A percentile compares a stretch with the other conserved stretches of the same genome.
Conservation (phyloP, 305 asterid genomes). For the Solanum aculeatissimum region DNA sequence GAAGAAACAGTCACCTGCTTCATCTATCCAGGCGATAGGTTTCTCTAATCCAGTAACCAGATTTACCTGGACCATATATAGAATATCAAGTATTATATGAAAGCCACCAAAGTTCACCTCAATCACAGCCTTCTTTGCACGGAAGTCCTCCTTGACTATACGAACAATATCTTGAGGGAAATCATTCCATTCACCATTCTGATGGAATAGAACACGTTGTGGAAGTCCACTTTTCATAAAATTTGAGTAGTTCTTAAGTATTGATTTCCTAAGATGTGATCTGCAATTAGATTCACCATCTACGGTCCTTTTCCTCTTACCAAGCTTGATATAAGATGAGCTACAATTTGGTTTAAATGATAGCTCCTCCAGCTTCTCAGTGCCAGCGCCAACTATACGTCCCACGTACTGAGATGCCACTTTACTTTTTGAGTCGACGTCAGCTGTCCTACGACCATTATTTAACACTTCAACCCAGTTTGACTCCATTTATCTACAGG, state of each 20-base stretch:
- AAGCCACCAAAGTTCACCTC: constrained; percentile 15
- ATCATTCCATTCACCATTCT: constrained; percentile 26
- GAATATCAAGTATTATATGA: constrained; percentile 14
- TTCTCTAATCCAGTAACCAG: constrained; percentile 18
- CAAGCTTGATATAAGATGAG: constrained; percentile 1
- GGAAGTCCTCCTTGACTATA: constrained; percentile 13
- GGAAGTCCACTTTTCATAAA: constrained; percentile 25
- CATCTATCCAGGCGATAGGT: constrained; percentile 36
- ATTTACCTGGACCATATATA: constrained; percentile 21
- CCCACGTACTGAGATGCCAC: constrained; percentile 1
- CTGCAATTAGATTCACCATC: constrained; percentile 5
- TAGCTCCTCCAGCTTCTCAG: background rate
- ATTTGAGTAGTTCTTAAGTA: constrained; percentile 18
- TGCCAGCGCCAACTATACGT: background rate
- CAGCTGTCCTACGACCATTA: constrained; percentile 11
- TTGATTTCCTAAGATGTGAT: background rate
- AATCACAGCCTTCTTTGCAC: constrained; percentile 21
- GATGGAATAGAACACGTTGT: constrained; percentile 15
- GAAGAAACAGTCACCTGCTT: constrained; percentile 21
- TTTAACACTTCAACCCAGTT: constrained; percentile 10
- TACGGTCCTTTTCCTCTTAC: constrained; percentile 21
- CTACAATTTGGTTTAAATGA: background rate
- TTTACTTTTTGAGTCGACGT: constrained; percentile 1
- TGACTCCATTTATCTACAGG: constrained; percentile 23
- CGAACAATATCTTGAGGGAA: constrained; percentile 18